A percentile compares a stretch with the other conserved stretches of the same genome.
These are phyloP conservation scores for Withania somnifera DNA, from an alignment of 305 asterid species.

Conservation along the genomic window DNA sequence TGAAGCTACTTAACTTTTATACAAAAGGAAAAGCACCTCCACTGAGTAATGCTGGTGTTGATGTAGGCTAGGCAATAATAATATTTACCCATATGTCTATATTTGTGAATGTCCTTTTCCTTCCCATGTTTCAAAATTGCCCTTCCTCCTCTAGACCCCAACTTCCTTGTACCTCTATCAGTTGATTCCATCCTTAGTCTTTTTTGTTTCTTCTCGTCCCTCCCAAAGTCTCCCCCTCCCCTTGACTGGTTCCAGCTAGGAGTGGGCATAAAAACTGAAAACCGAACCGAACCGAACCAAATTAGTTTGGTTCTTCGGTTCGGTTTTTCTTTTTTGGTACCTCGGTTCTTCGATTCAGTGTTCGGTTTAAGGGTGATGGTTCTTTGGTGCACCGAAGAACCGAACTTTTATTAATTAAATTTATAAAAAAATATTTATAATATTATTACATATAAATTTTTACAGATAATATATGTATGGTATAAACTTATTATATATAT, in stretches of 20 bases:
- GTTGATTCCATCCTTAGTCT: background rate
- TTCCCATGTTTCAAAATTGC: background rate
- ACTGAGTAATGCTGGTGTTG: background rate
- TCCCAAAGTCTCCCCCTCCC: background rate
- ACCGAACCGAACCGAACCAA: no score
- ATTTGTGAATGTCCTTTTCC: background rate
- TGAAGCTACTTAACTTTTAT: background rate
- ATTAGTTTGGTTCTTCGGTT: no score
- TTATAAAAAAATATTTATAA: no score
- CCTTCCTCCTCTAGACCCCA: background rate
- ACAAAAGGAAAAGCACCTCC: background rate
- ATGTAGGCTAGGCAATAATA: background rate
- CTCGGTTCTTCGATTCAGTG: no score
- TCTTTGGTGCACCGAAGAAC: no score
- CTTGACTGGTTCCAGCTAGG: background rate
- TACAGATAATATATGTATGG: no score
- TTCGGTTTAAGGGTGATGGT: no score
- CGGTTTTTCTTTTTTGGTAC: no score
- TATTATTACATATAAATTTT: no score
- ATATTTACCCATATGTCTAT: background rate
- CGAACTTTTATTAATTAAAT: no score
- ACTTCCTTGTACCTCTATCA: background rate
- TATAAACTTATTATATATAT: no score
- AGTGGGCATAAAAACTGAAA: no score
- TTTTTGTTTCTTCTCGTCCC: background rate